These are phyloP conservation scores for Claviceps sorghi DNA, from an alignment of 2,329 filamentous ascomycete genomes.

Conservation along the genomic window DNA sequence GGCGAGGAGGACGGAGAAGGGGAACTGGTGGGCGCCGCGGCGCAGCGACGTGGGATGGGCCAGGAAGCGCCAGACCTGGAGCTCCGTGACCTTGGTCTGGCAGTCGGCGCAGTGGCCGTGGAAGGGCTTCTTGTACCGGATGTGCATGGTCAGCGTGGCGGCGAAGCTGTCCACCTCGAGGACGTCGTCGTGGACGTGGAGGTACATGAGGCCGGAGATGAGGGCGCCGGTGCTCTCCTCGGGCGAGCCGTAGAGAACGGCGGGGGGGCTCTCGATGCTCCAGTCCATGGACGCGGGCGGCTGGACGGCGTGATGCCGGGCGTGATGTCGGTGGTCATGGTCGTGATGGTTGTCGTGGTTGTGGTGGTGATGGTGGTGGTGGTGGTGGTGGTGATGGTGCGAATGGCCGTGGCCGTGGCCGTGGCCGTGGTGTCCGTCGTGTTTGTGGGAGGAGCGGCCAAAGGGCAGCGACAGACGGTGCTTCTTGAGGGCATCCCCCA, in stretches of 20 bases:
- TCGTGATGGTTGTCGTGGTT: background rate
- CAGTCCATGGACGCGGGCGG: constrained; percentile 31
- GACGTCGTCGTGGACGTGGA: constrained; percentile 53
- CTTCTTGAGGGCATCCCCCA: constrained; percentile 24
- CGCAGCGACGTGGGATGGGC: constrained; percentile 35
- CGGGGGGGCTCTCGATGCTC: constrained; percentile 71
- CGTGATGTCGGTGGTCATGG: background rate
- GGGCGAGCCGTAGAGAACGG: constrained; percentile 67
- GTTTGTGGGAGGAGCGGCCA: constrained; percentile 10
- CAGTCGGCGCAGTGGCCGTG: constrained; percentile 67
- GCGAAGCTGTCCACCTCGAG: constrained; percentile 58
- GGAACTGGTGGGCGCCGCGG: constrained; percentile 57
- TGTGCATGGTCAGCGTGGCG: constrained; percentile 55
- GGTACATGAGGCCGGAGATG: constrained; percentile 66
- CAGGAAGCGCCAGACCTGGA: constrained; percentile 70
- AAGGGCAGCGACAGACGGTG: constrained; percentile 28
- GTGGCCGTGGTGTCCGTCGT: background rate
- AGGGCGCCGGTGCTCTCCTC: constrained; percentile 69
- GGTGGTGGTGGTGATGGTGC: background rate
- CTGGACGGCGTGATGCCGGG: too few species aligned
- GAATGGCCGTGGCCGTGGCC: background rate
- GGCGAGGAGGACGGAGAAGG: constrained; percentile 75
- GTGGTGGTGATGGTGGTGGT: background rate
- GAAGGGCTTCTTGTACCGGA: constrained; percentile 70
- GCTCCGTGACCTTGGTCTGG: constrained; percentile 51